Conservation (phyloP, 345 rosid genomes). For the Balakata baccata region DNA sequence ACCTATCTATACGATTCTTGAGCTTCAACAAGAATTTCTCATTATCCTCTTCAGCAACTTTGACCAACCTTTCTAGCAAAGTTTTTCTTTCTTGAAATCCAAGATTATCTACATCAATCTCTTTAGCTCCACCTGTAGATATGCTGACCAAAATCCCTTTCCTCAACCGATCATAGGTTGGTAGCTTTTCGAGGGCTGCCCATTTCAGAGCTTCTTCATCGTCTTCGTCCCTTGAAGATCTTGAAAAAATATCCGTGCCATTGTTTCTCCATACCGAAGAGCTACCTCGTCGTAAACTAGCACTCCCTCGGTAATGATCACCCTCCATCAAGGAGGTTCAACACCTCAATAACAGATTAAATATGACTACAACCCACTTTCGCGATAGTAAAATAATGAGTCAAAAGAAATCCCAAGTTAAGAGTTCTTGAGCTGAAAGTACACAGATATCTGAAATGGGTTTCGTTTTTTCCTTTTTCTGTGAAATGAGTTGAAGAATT, state of each 20-base stretch:
- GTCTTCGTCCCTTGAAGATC: slow-evolving; percentile 23
- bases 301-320: not conserved
- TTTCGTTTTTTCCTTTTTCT: too few species aligned
- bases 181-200: slow-evolving; percentile 52
- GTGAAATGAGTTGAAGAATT: not conserved
- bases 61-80: slow-evolving; percentile 23
- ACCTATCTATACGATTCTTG: slow-evolving; percentile 27
- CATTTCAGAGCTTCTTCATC: slow-evolving; percentile 52
- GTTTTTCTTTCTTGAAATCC: slow-evolving; percentile 19
- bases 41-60: slow-evolving; percentile 24
- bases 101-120: slow-evolving; percentile 28
- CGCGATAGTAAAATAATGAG: too few species aligned
- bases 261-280: slow-evolving; percentile 6
- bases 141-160: slow-evolving; percentile 36
- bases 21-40: slow-evolving; percentile 27
- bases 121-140: slow-evolving; percentile 12
- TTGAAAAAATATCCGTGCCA: slow-evolving; percentile 9
- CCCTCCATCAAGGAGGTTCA: not conserved
- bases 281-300: slow-evolving; percentile 9
- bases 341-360: not conserved
- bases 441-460: not conserved
- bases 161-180: slow-evolving; percentile 42
- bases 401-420: not conserved
- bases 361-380: not conserved
- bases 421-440: not conserved